phyloP scores from a whole-genome alignment of 2,329 filamentous ascomycete species.

The Sporothrix luriei region DNA sequence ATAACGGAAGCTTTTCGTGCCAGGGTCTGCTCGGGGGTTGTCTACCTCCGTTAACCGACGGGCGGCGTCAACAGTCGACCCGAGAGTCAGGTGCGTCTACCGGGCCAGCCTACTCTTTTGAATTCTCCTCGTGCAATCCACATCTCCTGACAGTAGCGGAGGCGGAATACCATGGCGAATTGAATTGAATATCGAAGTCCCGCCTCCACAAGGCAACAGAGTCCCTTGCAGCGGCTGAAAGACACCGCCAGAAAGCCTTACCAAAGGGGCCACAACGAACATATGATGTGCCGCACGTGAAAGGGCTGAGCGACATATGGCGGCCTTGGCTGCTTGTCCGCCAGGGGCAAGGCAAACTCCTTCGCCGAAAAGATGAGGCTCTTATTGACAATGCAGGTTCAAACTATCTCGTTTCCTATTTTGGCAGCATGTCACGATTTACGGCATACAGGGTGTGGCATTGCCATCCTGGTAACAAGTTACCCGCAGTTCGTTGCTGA shows the following conservation, averaged over 20 bases:
- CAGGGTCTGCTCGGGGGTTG: background rate
- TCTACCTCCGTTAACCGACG: too few species aligned
- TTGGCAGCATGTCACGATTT: too few species aligned
- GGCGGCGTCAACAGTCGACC: background rate
- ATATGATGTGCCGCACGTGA: background rate
- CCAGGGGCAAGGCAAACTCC: background rate
- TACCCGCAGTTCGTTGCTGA: background rate
- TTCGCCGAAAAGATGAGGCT: background rate
- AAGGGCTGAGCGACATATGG: background rate
- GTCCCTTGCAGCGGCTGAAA: background rate
- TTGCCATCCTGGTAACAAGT: background rate
- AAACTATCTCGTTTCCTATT: background rate
- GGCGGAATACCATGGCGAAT: background rate
- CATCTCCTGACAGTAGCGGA: constrained; percentile 2
- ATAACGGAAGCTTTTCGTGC: background rate
- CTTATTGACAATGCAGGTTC: too few species aligned
- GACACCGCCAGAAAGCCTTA: background rate
- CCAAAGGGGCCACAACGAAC: background rate
- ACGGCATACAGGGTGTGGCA: too few species aligned
- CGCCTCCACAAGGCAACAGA: too few species aligned
- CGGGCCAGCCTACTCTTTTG: background rate
- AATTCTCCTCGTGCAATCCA: background rate
- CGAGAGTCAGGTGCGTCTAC: background rate
- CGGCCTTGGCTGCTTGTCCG: background rate
- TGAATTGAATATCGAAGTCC: too few species aligned